phyloP scores from a whole-genome alignment of 208 protist genomes.

The Tritrichomonas musculus region DNA sequence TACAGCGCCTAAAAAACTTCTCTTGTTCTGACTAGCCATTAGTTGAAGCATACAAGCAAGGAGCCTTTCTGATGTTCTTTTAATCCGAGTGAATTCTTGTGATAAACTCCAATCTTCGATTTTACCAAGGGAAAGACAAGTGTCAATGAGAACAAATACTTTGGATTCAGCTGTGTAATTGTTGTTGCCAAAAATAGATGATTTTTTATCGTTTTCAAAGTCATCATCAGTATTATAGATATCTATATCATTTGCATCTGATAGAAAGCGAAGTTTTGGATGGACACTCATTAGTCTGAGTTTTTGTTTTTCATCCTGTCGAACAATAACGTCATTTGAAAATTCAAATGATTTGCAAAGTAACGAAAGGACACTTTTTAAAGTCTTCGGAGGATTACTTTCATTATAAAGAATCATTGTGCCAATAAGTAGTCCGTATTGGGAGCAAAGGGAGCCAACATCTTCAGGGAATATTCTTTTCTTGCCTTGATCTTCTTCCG shows the following conservation, averaged over 20 bases:
- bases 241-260: neutral
- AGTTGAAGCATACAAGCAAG: neutral
- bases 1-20: neutral
- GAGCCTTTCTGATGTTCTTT: neutral
- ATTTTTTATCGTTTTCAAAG: too few species aligned
- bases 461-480: too few species aligned
- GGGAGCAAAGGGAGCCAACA: neutral
- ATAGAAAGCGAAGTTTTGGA: neutral
- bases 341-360: neutral
- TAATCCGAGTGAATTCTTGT: neutral
- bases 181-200: too few species aligned
- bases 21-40: neutral
- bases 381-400: too few species aligned
- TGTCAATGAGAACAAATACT: neutral
- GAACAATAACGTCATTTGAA: neutral
- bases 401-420: neutral
- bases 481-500: neutral
- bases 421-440: neutral
- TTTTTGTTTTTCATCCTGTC: constrained; percentile 21
- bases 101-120: neutral
- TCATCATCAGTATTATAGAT: too few species aligned
- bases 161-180: neutral
- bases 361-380: neutral
- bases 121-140: neutral
- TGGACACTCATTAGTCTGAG: neutral